Base-by-base conservation (phyloP, 768 basidiomycete species). In the Leccinum disarticulatum region DNA sequence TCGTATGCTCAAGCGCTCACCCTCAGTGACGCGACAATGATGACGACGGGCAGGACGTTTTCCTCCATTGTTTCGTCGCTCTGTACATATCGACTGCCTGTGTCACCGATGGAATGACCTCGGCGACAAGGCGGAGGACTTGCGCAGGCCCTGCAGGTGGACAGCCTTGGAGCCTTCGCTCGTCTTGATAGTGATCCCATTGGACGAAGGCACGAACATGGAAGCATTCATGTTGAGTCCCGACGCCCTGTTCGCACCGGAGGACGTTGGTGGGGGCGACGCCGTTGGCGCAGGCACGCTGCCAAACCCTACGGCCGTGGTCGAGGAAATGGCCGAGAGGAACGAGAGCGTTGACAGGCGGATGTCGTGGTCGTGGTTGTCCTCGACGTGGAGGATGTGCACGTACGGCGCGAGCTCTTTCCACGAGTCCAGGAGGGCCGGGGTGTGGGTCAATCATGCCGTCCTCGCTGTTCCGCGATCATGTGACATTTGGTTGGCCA, bases 211-310 rank as follows among this genome's bases (percentile, higher is more conserved):
- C 3, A 73, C 30, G 33, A 73, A 73, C 54, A 71, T 14, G 3
- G 59, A 59, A n/a, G 71, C 71, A 56, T 61, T 68, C 53, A 63
- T 57, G 58, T 67, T 73, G 47, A 73, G 64, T 1, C 51, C 64
- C 1, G 54, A 3, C 0, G n/a, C 48, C 11, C 38, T 65, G 3
- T 14, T 41, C 9, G 43, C 61, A 2, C 17, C 10, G 6, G n/a
- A n/a, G n/a, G n/a, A n/a, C n/a, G 49, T 1, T 31, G 17, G 15
- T 9, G 52, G 43, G 6, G 28, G 3, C 4, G 56, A 2, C 38
- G 17, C 9, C 7, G 33, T 22, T 22, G 52, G n/a, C 13, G 13
- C 52, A n/a, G 19, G 15, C 15, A 47, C 52, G 27, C 55, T 58
- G 6, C 25, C 51, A 7, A 33, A 7, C 0, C 31, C 50, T 0